Base-by-base conservation (phyloP, 192 early-diverging fungal genomes). In the Backusella liffmaniae region DNA sequence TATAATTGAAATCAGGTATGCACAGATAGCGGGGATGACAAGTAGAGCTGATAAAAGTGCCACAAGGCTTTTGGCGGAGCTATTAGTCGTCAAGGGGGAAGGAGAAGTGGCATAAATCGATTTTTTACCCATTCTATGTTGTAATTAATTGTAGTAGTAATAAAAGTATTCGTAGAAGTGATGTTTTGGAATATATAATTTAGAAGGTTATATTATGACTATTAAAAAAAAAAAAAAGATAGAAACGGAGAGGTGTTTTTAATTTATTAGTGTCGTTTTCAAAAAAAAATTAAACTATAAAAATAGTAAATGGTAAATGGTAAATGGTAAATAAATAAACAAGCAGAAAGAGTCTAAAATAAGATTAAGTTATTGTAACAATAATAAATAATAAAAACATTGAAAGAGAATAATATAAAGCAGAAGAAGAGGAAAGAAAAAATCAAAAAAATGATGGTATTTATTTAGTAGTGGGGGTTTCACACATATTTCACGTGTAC, bases 381-480 rank as follows among this genome's bases (percentile, higher is more conserved):
- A 44, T 44, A 44, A 44, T 49, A 49, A n/a, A 49, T 49, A 49
- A 49, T 49, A 49, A 49, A 49, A 49, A 49, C 46, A 49, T 49
- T 49, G 46, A 49, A 49, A 49, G 6, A 49, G 15, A 49, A 49
- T 5, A 12, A 26, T 32, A 30, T 18, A 67, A 36, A 36, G 35
- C 30, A 67, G 16, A n/a, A 67, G 29, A 67, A 32, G 66, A 67
- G 66, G 18, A 29, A 16, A 67, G n/a, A 35, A 67, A 67, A 35
- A 32, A 32, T 3, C n/a, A 35, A 18, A 36, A 18, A 32, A 67
- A 35, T 32, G 16, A 35, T 8, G 26, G 18, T 18, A 32, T 67
- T 71, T 71, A 42, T 71, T 71, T 49, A 46, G 30, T 44, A 44
- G 23, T 70, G 23, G 39, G 35, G 39, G 23, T 71, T 49, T 69